A percentile compares a stretch with the other conserved stretches of the same genome.
Evolutionary conservation across 2,329 filamentous ascomycete species (phyloP).

Genomic region (Microsporum ferrugineum): DNA sequence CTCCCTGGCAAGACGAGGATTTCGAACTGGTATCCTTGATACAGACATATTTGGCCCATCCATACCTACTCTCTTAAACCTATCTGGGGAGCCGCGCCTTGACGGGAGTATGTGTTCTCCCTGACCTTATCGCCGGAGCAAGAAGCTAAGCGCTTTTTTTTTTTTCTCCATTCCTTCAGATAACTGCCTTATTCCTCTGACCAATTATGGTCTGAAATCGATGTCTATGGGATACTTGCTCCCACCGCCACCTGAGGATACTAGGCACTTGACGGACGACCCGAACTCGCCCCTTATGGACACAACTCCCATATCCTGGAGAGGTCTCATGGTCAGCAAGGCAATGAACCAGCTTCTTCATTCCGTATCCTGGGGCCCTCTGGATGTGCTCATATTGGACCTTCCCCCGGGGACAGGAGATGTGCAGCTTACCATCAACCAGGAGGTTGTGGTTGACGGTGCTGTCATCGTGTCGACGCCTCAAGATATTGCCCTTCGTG

Average conservation of each 20-base stretch:
- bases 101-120: conserved; percentile 49
- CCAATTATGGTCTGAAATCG: conserved; percentile 89
- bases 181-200: conserved; percentile 63
- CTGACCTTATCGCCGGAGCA: not conserved
- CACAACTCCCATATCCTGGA: conserved; percentile 75
- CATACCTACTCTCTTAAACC: conserved; percentile 76
- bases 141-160: not conserved
- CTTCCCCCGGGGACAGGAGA: conserved; percentile 91
- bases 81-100: conserved; percentile 66
- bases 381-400: conserved; percentile 83
- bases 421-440: conserved; percentile 90
- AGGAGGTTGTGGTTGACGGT: conserved; percentile 83
- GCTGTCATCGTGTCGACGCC: conserved; percentile 79
- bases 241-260: conserved; percentile 42
- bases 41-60: conserved; percentile 96
- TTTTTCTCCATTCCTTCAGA: conserved; percentile 18
- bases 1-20: conserved; percentile 69
- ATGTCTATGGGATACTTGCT: conserved; percentile 99
- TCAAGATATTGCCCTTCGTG: conserved; percentile 82
- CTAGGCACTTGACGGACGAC: conserved; percentile 24
- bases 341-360: conserved; percentile 90
- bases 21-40: conserved; percentile 78
- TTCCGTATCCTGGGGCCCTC: conserved; percentile 82
- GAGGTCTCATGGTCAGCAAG: conserved; percentile 95
- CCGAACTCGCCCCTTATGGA: conserved; percentile 29